Evolutionary conservation across 805 yeast species (phyloP).

Genomic region (Wickerhamiella azymoides): DNA sequence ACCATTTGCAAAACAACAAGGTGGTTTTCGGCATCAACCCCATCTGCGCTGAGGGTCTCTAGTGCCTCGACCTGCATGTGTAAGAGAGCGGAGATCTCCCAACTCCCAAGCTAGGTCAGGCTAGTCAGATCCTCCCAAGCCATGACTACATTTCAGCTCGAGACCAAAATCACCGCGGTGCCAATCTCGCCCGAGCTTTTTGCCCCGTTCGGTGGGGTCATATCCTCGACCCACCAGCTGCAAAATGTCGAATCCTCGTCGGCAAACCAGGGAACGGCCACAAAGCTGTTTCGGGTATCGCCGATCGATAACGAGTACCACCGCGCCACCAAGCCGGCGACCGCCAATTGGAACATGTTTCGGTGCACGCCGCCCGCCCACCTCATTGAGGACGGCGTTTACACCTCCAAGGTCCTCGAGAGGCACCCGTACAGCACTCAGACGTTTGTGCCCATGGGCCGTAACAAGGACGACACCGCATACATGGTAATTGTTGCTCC

Average conservation of each 20-base stretch:
- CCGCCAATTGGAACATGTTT: conserved; percentile 71
- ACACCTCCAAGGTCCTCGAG: conserved; percentile 59
- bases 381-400: conserved; percentile 30
- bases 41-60: background rate
- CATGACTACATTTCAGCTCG: background rate
- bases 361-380: conserved; percentile 68
- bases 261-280: conserved; percentile 93
- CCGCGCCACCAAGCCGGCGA: conserved; percentile 28
- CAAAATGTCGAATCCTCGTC: conserved; percentile 30
- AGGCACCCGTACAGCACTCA: conserved; percentile 84
- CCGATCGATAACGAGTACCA: conserved; percentile 47
- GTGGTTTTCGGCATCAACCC: background rate
- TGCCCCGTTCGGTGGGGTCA: conserved; percentile 56
- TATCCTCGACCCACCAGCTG: conserved; percentile 67
- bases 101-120: too few relatives aligned
- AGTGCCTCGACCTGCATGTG: background rate
- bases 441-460: conserved; percentile 85
- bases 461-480: conserved; percentile 33
- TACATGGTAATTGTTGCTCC: conserved; percentile 73
- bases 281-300: conserved; percentile 59
- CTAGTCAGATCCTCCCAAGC: too few relatives aligned
- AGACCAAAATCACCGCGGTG: conserved; percentile 30
- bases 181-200: conserved; percentile 55
- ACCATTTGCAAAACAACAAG: background rate
- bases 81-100: background rate